Conservation (phyloP, 345 rosid species). For the Citrus sinensis region DVS_A1.0 CM039161.1:583501-584000, state of each 20-base stretch:
- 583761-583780: not conserved
- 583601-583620: constrained; percentile 26
- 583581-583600: constrained; percentile 14
- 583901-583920: not conserved
- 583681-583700: constrained; percentile 19
- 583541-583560: not conserved
- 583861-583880: not conserved
- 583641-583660: not conserved
- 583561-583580: not conserved
- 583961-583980: not conserved
- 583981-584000: not conserved
- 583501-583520: constrained; percentile 5
- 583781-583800: not conserved
- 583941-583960: not conserved
- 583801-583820: not conserved
- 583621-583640: constrained; percentile 9
- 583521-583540: not conserved
- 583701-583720: not conserved
- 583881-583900: not conserved
- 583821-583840: constrained; percentile 10
- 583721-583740: not conserved
- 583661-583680: constrained; percentile 28
- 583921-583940: not conserved
- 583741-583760: not conserved
- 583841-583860: not conserved